Conservation (phyloP, 2,329 filamentous ascomycete genomes). For the Hysterium pulicare region DNA sequence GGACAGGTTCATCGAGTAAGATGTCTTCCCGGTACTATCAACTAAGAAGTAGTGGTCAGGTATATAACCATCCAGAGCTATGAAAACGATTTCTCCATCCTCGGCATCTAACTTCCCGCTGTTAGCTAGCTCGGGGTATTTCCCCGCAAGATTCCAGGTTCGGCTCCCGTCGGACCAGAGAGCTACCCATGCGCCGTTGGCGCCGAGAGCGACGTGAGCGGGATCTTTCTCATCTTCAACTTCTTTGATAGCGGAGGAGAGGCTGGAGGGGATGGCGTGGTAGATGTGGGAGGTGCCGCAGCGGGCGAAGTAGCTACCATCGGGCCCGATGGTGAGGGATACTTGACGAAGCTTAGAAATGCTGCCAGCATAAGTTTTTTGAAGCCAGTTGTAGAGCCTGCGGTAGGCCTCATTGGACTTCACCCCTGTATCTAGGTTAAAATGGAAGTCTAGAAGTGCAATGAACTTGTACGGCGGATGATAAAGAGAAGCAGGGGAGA, state of each 20-base stretch:
- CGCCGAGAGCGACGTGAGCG: neutral
- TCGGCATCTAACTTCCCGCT: neutral
- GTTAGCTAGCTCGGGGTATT: neutral
- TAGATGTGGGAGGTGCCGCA: neutral
- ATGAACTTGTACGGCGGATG: too few species aligned
- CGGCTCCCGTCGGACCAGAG: neutral
- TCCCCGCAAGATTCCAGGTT: neutral
- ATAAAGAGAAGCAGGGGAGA: too few species aligned
- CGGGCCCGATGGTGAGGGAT: neutral
- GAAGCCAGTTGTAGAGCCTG: neutral
- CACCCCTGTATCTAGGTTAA: neutral
- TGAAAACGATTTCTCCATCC: neutral
- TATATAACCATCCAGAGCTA: neutral
- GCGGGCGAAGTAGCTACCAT: neutral
- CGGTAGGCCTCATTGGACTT: neutral
- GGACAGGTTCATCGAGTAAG: neutral
- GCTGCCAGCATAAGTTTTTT: neutral
- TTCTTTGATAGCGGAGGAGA: neutral
- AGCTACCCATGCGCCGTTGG: neutral
- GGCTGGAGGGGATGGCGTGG: neutral
- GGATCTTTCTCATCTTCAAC: neutral
- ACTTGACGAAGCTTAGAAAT: neutral
- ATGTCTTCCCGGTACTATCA: neutral
- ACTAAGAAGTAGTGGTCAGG: neutral
- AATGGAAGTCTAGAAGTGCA: too few species aligned